Evolutionary conservation across 208 protist species (phyloP), one percentile per base, ranked within the genome.

Genomic region (Leishmania aethiopica): DNA sequence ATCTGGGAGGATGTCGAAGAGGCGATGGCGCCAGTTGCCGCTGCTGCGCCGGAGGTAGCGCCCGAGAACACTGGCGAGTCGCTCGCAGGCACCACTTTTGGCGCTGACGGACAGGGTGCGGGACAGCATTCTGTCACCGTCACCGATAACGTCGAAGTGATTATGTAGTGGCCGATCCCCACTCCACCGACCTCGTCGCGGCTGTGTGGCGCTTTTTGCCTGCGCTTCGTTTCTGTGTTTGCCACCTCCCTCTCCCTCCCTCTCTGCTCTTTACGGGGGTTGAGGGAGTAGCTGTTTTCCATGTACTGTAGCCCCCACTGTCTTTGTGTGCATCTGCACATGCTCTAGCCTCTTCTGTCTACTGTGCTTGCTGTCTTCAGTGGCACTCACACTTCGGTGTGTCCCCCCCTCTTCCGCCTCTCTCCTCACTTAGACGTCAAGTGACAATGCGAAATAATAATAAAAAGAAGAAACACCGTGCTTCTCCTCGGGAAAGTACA

Each of bases 1-100:
- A 82, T 94, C 59, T 98, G 92, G 90, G 95, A 98, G 78, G 86
- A 91, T 3, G 74, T 92, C 15, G 88, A 91, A 79, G 93, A 98
- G 77, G 93, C 95, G 4, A 90, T 92, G 87, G 7, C 75, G 8
- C 74, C 83, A n/a, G 82, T 86, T 19, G 75, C 75, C 25, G 32
- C 64, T 70, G 40, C 32, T 4, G 32, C 66, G 17, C 28, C 60
- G 28, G 81, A 40, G 28, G 78, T 45, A 11, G 49, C 35, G n/a
- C 66, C 47, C 8, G 86, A 83, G 3, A 81, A 80, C 13, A 72
- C 59, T 1, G 28, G 25, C 4, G 81, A 75, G 17, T 82, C 67
- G 28, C 40, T 37, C 13, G 77, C 35, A 69, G 51, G 62, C 60
- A 42, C n/a, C 28, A 1, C 35, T 0, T 8, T 51, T 35, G n/a